phyloP scores from a whole-genome alignment of 495 filamentous ascomycete genomes.

The Penicillium angulare region DNA sequence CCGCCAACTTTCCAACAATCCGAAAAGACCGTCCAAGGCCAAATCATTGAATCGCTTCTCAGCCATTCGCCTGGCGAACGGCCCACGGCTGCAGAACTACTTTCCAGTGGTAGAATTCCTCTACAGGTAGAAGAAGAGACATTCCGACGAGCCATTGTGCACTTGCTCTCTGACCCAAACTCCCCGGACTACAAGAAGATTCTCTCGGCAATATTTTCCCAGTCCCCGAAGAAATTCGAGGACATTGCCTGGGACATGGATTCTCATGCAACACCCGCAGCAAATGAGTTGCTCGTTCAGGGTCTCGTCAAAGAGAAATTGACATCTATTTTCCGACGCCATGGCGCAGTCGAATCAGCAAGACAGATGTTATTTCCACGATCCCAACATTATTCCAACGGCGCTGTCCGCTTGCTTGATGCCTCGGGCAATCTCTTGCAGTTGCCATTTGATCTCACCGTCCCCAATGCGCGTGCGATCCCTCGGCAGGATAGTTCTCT shows the following conservation, averaged over 20 bases:
- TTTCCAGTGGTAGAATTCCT: slow-evolving; percentile 84
- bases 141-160: slow-evolving; percentile 75
- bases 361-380: slow-evolving; percentile 76
- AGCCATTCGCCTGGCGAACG: slow-evolving; percentile 77
- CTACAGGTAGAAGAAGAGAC: slow-evolving; percentile 90
- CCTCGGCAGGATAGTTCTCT: slow-evolving; percentile 66
- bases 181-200: slow-evolving; percentile 91
- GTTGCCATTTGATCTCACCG: slow-evolving; percentile 85
- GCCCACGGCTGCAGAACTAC: slow-evolving; percentile 80
- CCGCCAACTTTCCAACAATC: slow-evolving; percentile 73
- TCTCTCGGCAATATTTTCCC: slow-evolving; percentile 77
- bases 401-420: slow-evolving; percentile 76
- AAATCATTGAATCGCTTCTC: slow-evolving; percentile 76
- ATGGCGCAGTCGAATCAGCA: slow-evolving; percentile 82
- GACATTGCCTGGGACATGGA: slow-evolving; percentile 86
- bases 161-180: slow-evolving; percentile 68
- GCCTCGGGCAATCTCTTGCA: slow-evolving; percentile 81
- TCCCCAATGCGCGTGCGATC: slow-evolving; percentile 84
- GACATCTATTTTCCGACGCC: slow-evolving; percentile 77
- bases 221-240: slow-evolving; percentile 70
- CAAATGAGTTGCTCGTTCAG: slow-evolving; percentile 68
- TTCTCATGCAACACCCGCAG: slow-evolving; percentile 47
- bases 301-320: slow-evolving; percentile 74
- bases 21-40: slow-evolving; percentile 69
- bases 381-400: slow-evolving; percentile 71